Evolutionary conservation across 2,329 filamentous ascomycete genomes (phyloP).

Genomic region (Fusarium acutatum): DNA sequence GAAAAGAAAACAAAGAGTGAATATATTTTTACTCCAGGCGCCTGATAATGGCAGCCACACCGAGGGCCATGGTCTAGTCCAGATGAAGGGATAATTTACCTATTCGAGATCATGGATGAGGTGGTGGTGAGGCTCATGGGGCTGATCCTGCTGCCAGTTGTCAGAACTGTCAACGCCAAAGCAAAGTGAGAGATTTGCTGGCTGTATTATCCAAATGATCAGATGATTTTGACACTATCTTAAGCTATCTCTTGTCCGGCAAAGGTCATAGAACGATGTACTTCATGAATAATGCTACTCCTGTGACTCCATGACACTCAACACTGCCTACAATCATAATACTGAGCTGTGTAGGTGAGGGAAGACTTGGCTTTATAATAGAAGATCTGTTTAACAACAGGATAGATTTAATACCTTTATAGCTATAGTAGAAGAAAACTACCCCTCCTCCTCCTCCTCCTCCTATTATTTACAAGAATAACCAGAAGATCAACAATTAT

Average conservation of each 20-base stretch:
- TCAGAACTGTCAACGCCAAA: neutral
- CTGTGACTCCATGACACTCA: neutral
- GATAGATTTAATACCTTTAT: neutral
- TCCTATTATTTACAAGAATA: neutral
- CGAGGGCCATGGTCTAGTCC: neutral
- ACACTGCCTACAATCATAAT: neutral
- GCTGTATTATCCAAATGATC: neutral
- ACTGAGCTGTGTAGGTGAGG: neutral
- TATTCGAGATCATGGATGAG: neutral
- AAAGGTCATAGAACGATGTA: neutral
- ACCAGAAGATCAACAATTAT: neutral
- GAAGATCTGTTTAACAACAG: neutral
- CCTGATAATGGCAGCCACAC: no score
- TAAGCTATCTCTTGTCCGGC: neutral
- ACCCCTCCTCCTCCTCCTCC: neutral
- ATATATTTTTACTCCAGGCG: neutral
- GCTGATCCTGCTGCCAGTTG: neutral
- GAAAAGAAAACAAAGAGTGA: neutral
- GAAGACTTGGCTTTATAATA: neutral
- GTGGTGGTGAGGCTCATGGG: neutral
- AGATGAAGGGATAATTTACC: neutral
- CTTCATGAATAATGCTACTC: neutral
- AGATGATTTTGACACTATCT: neutral
- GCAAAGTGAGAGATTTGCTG: slow-evolving; percentile 3
- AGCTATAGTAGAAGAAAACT: neutral